A percentile compares a stretch with the other conserved stretches of the same genome.
These are phyloP conservation scores for Akebia trifoliata DNA, from an alignment of 164 flowering plant genomes.

Conservation along the genomic window DNA sequence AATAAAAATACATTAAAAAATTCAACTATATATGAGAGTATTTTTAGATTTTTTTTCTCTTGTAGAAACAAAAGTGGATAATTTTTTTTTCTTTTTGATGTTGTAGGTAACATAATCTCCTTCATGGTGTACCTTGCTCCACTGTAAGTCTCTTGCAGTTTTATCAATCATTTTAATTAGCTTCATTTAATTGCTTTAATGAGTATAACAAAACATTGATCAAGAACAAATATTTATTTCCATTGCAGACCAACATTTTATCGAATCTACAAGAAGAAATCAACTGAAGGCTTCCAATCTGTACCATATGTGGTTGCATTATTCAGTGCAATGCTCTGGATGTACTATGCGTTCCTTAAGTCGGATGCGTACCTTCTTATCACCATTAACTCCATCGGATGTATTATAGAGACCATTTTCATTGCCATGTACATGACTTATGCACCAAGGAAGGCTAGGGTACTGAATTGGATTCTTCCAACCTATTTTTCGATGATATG, in stretches of 20 bases:
- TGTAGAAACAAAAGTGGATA: not conserved
- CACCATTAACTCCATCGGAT: constrained; percentile 46
- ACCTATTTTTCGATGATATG: too few species aligned
- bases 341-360: constrained; percentile 49
- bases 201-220: not conserved
- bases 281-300: constrained; percentile 51
- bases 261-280: constrained; percentile 43
- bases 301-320: constrained; percentile 54
- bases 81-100: not conserved
- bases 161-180: not conserved
- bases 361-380: constrained; percentile 34
- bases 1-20: too few species aligned
- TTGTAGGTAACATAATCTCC: constrained; percentile 45
- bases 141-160: constrained; percentile 29
- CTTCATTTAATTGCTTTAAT: not conserved
- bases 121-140: constrained; percentile 52
- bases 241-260: constrained; percentile 48
- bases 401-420: constrained; percentile 37
- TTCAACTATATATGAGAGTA: too few species aligned
- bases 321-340: constrained; percentile 59
- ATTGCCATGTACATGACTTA: constrained; percentile 31
- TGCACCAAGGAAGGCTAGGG: constrained; percentile 42
- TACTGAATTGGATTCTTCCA: too few species aligned
- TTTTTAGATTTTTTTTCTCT: not conserved
- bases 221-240: not conserved